Base-by-base conservation (phyloP, 768 basidiomycete species). In the Leccinum subgranulosum region DNA sequence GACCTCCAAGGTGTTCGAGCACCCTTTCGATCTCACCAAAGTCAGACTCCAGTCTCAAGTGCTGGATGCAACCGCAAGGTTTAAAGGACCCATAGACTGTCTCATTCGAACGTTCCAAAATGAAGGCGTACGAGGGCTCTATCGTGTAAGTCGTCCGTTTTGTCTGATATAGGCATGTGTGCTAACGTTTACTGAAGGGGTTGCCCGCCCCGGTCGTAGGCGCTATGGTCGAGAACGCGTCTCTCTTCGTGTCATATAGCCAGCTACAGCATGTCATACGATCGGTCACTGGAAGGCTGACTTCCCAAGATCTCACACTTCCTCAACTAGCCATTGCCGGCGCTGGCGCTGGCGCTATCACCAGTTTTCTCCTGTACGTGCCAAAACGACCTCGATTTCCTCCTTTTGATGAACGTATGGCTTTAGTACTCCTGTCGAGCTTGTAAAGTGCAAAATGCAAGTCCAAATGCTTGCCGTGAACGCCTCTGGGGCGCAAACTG, bases 381-480 rank as follows among this genome's bases (percentile, higher is more conserved):
- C n/a, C 23, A 33, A 0, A 49, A n/a, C 10, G 23, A 17, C 6
- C 8, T 6, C 14, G 46, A 17, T 15, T 6, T 29, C 19, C 28
- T 48, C 11, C 11, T 12, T 29, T 31, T 23, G 15, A 17, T 48
- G 28, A 60, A 19, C 6, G 3, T 14, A 25, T 27, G 23, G 4
- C 6, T 53, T 65, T 54, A 93, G 92, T 28, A 97, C 94, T 0
- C 95, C 95, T 1, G 87, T 98, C 56, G 95, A 97, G 66, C 86
- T 97, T 50, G 84, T 98, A 57, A 97, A 98, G 74, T 97, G 94
- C 77, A 92, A 93, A 72, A 96, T 98, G 94, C 95, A 97, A 72
- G 95, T 97, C 2, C 94, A 96, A 69, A 88, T 92, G 83, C 84
- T 96, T 21, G 74, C 79, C 19, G 58, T 73, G 2, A 57, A 47